Conservation (phyloP, 2,329 filamentous ascomycete genomes). For the Alternaria panax region DNA sequence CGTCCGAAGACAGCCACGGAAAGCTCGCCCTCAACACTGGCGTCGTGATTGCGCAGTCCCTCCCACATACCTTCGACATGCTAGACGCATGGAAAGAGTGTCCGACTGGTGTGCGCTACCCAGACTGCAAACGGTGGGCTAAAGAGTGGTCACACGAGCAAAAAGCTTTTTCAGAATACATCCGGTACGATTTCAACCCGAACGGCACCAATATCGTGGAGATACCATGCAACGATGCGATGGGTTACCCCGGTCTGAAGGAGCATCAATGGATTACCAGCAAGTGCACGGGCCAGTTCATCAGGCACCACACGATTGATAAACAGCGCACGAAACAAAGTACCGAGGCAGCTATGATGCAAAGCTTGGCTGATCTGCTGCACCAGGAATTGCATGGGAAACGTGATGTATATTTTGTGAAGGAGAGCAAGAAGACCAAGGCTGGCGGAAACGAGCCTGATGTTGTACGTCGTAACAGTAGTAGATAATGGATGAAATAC, state of each 20-base stretch:
- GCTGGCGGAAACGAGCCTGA: not conserved
- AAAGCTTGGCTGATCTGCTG: slow-evolving; percentile 18
- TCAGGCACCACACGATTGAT: slow-evolving; percentile 38
- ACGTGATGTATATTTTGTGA: slow-evolving; percentile 15
- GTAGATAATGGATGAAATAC: not conserved
- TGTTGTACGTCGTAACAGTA: not conserved
- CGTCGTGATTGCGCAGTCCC: slow-evolving; percentile 49
- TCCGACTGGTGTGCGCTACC: slow-evolving; percentile 34
- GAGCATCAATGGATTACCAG: slow-evolving; percentile 17
- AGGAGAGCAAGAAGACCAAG: slow-evolving; percentile 5
- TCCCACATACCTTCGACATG: slow-evolving; percentile 37
- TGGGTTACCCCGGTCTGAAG: slow-evolving; percentile 38
- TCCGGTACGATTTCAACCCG: slow-evolving; percentile 44
- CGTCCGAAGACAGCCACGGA: slow-evolving; percentile 49
- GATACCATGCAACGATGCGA: slow-evolving; percentile 47
- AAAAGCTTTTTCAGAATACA: slow-evolving; percentile 44
- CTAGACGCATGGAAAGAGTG: slow-evolving; percentile 44
- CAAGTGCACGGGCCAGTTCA: slow-evolving; percentile 37
- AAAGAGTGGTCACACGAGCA: slow-evolving; percentile 44
- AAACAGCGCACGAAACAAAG: slow-evolving; percentile 26
- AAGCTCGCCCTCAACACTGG: slow-evolving; percentile 50
- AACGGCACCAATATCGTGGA: slow-evolving; percentile 35
- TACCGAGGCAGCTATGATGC: slow-evolving; percentile 24
- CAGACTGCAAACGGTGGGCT: slow-evolving; percentile 40
- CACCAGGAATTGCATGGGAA: slow-evolving; percentile 19